Conservation (phyloP, 176 grass and related monocot species). For the Poa annua region DNA sequence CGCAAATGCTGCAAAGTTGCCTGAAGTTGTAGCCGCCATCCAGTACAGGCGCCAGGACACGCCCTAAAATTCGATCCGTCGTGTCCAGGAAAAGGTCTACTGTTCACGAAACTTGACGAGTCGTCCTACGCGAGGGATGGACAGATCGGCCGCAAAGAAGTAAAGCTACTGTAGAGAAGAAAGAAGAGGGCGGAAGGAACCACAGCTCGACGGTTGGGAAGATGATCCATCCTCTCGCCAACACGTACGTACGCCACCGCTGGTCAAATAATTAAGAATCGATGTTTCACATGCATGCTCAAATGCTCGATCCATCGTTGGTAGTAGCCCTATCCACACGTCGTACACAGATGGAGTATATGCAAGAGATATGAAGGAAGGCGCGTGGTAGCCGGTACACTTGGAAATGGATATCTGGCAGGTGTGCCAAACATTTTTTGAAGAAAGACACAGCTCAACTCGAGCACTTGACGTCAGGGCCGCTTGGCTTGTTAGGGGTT, state of each 20-base stretch:
- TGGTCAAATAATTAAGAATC: slow-evolving; percentile 4
- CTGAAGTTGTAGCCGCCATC: background rate
- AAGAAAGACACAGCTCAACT: slow-evolving; percentile 24
- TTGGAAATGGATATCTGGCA: background rate
- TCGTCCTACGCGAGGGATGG: too few species aligned
- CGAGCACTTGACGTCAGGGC: slow-evolving; percentile 25
- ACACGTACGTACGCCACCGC: background rate
- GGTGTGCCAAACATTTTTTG: background rate
- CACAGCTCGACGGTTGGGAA: background rate
- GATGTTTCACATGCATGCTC: background rate
- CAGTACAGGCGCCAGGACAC: too few species aligned
- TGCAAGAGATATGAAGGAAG: too few species aligned
- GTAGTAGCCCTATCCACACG: background rate
- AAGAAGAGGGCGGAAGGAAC: slow-evolving; percentile 45
- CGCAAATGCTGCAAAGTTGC: background rate
- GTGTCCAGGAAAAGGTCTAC: too few species aligned
- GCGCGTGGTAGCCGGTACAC: too few species aligned
- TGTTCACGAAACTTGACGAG: too few species aligned
- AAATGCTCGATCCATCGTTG: background rate
- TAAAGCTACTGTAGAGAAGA: too few species aligned
- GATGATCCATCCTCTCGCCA: background rate
- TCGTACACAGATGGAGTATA: background rate
- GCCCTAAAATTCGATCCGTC: too few species aligned
- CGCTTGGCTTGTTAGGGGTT: slow-evolving; percentile 37
- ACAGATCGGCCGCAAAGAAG: too few species aligned